Evolutionary conservation across 805 yeast genomes (phyloP).

Genomic region (Myxozyma sirexii): DNA sequence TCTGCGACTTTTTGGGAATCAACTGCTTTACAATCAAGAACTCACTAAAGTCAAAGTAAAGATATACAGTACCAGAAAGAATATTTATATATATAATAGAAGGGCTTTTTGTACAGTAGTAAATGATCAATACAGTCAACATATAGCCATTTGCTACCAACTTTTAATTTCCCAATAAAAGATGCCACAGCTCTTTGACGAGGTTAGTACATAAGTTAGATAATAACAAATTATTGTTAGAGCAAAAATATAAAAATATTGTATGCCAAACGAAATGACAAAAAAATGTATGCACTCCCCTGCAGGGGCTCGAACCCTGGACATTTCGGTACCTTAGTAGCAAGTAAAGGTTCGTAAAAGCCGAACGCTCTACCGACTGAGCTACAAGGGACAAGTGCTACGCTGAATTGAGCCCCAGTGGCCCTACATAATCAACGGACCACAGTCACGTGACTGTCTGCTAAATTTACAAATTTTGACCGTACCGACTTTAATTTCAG

Average conservation of each 20-base stretch:
- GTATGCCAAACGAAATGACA: constrained; percentile 6
- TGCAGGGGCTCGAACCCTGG: constrained; percentile 67
- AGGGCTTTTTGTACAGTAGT: no score
- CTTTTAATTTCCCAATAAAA: no score
- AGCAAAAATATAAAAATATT: neutral
- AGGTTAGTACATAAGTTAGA: no score
- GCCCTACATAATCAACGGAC: neutral
- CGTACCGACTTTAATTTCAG: no score
- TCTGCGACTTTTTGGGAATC: constrained; percentile 80
- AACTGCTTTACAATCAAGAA: constrained; percentile 61
- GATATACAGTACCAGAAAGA: neutral
- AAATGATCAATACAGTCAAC: no score
- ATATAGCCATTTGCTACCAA: no score
- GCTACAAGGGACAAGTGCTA: constrained; percentile 45
- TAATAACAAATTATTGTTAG: neutral
- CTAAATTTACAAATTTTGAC: no score
- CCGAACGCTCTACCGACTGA: constrained; percentile 70
- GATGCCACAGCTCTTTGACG: no score
- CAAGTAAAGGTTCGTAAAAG: constrained; percentile 47
- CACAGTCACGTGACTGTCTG: neutral
- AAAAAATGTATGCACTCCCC: constrained; percentile 45
- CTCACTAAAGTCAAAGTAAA: constrained; percentile 2
- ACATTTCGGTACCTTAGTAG: constrained; percentile 52
- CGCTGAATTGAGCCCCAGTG: neutral
- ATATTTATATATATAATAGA: constrained; percentile 1